These are phyloP conservation scores for Tylopilus vinaceipallidus DNA, from an alignment of 768 basidiomycete species.

Conservation along the genomic window DNA sequence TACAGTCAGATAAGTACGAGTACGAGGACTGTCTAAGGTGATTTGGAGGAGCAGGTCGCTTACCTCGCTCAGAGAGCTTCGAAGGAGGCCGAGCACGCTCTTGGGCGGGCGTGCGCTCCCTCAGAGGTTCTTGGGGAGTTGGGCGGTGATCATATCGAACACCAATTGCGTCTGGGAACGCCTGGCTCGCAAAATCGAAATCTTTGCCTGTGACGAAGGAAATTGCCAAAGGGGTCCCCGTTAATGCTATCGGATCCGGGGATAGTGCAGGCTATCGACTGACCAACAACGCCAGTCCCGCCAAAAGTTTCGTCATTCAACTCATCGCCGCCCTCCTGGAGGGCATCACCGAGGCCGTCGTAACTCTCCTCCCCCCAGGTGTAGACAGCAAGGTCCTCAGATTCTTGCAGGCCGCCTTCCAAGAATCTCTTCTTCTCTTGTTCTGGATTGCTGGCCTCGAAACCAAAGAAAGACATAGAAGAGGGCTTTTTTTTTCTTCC, in stretches of 20 bases:
- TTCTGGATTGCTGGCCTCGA: constrained; percentile 62
- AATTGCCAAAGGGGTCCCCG: not conserved
- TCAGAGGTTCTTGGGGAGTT: constrained; percentile 21
- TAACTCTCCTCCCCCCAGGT: constrained; percentile 91
- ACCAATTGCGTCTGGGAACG: constrained; percentile 28
- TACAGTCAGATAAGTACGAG: constrained; percentile 14
- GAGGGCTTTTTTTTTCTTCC: constrained; percentile 11
- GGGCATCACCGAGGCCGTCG: constrained; percentile 83
- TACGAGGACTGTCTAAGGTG: not conserved
- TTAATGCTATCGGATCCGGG: constrained; percentile 17
- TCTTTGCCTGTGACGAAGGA: constrained; percentile 64
- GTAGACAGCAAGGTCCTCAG: constrained; percentile 86
- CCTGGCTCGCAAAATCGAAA: constrained; percentile 76
- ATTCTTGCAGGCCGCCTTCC: constrained; percentile 47
- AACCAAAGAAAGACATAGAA: constrained; percentile 82
- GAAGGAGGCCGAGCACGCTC: constrained; percentile 18
- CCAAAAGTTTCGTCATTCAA: constrained; percentile 98
- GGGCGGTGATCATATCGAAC: constrained; percentile 16
- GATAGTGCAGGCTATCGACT: constrained; percentile 30
- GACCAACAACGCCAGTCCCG: constrained; percentile 64
- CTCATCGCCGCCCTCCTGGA: constrained; percentile 89
- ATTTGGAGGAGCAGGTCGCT: constrained; percentile 15
- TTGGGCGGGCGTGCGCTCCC: constrained; percentile 30
- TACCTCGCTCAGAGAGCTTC: constrained; percentile 30
- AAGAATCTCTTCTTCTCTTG: constrained; percentile 58